Percentiles rank a stretch among this genome's conserved stretches.
phyloP scores from a whole-genome alignment of 805 yeast genomes.

The Nakazawaea ambrosiae region DNA sequence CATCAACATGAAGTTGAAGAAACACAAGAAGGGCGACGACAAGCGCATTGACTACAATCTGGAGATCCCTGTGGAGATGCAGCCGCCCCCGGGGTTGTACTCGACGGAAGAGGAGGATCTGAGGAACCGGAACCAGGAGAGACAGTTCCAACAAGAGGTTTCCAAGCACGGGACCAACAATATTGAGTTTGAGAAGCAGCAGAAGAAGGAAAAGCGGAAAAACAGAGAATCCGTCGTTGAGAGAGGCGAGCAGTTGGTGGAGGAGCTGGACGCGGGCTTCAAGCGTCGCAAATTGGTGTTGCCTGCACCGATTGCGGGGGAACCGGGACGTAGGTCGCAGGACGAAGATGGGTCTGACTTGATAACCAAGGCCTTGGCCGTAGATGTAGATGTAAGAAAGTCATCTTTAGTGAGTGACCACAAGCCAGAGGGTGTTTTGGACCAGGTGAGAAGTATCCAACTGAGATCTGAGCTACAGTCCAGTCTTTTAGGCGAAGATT shows the following conservation, averaged over 20 bases:
- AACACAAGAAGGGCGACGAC: conserved; percentile 43
- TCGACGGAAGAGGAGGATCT: conserved; percentile 56
- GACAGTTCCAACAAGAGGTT: conserved; percentile 37
- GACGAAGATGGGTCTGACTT: no score
- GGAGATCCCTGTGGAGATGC: conserved; percentile 73
- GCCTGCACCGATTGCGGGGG: conserved; percentile 24
- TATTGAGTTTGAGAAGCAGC: conserved; percentile 27
- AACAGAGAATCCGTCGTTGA: conserved; percentile 16
- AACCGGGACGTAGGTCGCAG: not conserved
- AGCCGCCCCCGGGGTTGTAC: conserved; percentile 61
- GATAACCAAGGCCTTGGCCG: no score
- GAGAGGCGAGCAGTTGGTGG: conserved; percentile 16
- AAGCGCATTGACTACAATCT: conserved; percentile 75
- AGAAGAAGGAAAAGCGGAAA: conserved; percentile 24
- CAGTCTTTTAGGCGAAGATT: not conserved
- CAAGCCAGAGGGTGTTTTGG: conserved; percentile 21
- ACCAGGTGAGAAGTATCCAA: conserved; percentile 27
- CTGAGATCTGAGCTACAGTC: conserved; percentile 26
- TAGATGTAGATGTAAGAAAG: no score
- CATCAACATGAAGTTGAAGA: conserved; percentile 39
- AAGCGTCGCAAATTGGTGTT: conserved; percentile 31
- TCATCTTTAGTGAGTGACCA: no score
- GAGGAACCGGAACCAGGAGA: conserved; percentile 29
- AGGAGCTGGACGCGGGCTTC: conserved; percentile 16
- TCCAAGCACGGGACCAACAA: conserved; percentile 37